Evolutionary conservation across 2,329 filamentous ascomycete genomes (phyloP).

Genomic region (Aspergillus neoniger): DNA sequence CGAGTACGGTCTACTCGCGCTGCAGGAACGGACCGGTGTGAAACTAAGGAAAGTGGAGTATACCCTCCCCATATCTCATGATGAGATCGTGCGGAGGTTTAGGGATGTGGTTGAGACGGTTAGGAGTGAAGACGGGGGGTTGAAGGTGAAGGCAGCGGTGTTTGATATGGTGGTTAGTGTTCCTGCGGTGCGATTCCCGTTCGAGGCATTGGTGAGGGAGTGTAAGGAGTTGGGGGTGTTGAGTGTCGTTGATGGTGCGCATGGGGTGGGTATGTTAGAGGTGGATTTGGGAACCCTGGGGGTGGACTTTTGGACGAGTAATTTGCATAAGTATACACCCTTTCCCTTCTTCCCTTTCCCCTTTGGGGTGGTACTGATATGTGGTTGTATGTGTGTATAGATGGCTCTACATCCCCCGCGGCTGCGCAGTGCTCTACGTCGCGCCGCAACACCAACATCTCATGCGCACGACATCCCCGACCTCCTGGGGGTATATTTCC

Average conservation of each 20-base stretch:
- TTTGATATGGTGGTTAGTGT: conserved; percentile 80
- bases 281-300: conserved; percentile 67
- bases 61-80: conserved; percentile 70
- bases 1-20: conserved; percentile 70
- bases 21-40: conserved; percentile 66
- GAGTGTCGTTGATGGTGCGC: conserved; percentile 80
- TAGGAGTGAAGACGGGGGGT: conserved; percentile 56
- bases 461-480: conserved; percentile 74
- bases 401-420: conserved; percentile 81
- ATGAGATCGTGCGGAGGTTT: conserved; percentile 65
- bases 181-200: conserved; percentile 79
- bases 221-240: conserved; percentile 70
- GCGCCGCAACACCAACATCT: conserved; percentile 73
- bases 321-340: conserved; percentile 70
- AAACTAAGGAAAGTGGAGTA: conserved; percentile 59
- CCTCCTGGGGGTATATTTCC: conserved; percentile 74
- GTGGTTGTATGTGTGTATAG: conserved; percentile 34
- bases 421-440: conserved; percentile 79
- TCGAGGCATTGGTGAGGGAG: conserved; percentile 63
- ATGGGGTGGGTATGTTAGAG: conserved; percentile 76
- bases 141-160: conserved; percentile 66
- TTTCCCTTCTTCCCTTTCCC: neutral
- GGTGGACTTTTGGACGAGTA: conserved; percentile 83
- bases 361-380: neutral
- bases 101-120: conserved; percentile 57